Base-by-base conservation (phyloP, 148 eudicot genomes). In the Agrostemma githago region DNA sequence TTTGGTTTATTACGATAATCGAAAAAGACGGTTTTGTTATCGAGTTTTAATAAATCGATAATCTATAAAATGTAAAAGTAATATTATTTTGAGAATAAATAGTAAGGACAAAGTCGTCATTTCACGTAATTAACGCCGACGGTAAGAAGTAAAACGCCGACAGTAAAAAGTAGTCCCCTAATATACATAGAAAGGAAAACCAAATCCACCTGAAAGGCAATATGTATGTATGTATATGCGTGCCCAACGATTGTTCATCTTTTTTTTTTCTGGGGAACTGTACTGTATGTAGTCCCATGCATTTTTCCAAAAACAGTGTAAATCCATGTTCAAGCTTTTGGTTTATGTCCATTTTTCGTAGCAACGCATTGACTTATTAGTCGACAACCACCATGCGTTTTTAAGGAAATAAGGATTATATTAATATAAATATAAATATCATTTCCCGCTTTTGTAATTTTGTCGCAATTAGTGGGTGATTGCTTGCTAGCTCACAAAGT, bases 161-260 rank as follows among this genome's bases (percentile, higher is more conserved):
- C 34, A 1, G 34, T 26, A 26, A 26, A 26, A 26, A 26, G 34
- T 26, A 26, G 34, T 26, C n/a, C n/a, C n/a, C n/a, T n/a, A n/a
- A n/a, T n/a, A n/a, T n/a, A n/a, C n/a, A 43, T 46, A 46, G 51
- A 46, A 46, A 46, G 8, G 8, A 5, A 46, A 46, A 62, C 61
- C 67, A 77, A 77, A 68, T 69, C 78, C 60, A 76, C 79, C 79
- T 69, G 79, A 76, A 68, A 76, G 79, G 41, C 46, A 61, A 20
- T 40, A 7, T 58, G 8, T 59, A 26, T 26, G 1, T 40, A 7
- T 58, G 8, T 59, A 26, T 26, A 26, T 26, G 34, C 20, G 4
- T 58, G 8, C 41, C 4, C 26, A 39, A 15, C 2, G 3, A 76
- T 43, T 26, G 42, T 67, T 43, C 59, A 38, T 76, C 12, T 69